Base-by-base conservation (phyloP, 257 asterid genomes). In the Cruciata laevipes region DNA sequence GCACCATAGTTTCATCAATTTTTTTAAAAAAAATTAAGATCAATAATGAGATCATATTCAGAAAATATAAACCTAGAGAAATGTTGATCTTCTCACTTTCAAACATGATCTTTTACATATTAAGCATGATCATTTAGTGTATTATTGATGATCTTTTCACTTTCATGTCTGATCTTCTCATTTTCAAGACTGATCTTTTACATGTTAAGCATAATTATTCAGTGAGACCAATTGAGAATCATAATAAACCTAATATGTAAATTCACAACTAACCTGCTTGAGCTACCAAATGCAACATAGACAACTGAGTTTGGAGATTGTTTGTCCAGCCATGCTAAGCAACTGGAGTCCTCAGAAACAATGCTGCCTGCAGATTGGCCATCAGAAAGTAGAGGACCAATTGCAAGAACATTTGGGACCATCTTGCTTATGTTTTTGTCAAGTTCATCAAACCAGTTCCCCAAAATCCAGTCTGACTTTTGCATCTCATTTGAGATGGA, bases 231-330 rank as follows among this genome's bases (percentile, higher is more conserved):
- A n/a, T n/a, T n/a, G n/a, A n/a, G n/a, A n/a, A n/a, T n/a, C n/a
- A n/a, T n/a, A n/a, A n/a, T n/a, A n/a, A n/a, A n/a, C n/a, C 2
- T 38, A 7, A 38, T 7, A 40, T 16, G 8, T 3, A 13, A 27
- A 13, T 4, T 12, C 11, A 2, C 30, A 1, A 1, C 30, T 27
- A 27, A 42, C 55, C 78, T 73, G 6, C 83, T 57, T 18, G 89
- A 81, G 73, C 86, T 88, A 17, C 90, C 96, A 69, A 86, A 88
- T 0, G 90, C 89, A 20, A 79, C 87, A 61, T 86, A 84, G 20
- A 86, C 58, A 1, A 86, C 93, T 8, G 90, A 88, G 8, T 25
- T 32, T 7, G 73, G 66, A 8, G 85, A 66, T 25, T 84, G 87
- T 21, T 74, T 74, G 66, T 88, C 85, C 3, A 88, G 93, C 90